Conservation (phyloP, 23 red algal genomes). For the Pyropia yezoensis region DNA sequence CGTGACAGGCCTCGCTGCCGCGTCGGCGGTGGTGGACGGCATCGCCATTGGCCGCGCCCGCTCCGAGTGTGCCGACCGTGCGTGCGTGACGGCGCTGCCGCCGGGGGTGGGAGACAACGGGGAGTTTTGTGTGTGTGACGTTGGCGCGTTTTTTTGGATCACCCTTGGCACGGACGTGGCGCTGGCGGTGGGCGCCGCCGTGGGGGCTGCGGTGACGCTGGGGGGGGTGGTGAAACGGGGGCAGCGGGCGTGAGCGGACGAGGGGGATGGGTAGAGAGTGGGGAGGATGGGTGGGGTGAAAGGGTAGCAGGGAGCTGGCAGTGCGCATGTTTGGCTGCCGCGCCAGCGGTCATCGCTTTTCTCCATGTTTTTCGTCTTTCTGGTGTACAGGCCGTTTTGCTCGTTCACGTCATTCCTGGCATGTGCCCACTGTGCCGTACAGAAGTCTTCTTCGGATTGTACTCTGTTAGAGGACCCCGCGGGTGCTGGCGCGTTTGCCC, state of each 20-base stretch:
- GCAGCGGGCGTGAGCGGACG: too few relatives aligned
- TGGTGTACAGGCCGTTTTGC: neutral
- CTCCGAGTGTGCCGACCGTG: conserved; percentile 16
- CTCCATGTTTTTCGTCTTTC: neutral
- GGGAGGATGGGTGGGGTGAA: too few relatives aligned
- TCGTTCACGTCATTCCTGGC: too few relatives aligned
- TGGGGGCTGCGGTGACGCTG: too few relatives aligned
- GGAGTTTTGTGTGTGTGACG: conserved; percentile 32
- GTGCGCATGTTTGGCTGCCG: too few relatives aligned
- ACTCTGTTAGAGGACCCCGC: too few relatives aligned
- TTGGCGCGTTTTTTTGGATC: conserved; percentile 39
- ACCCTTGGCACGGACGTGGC: conserved; percentile 37
- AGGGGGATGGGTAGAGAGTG: too few relatives aligned
- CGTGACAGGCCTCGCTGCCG: conserved; percentile 8
- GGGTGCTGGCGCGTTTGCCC: too few relatives aligned
- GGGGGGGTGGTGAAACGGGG: too few relatives aligned
- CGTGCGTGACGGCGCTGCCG: conserved; percentile 32
- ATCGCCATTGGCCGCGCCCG: conserved; percentile 20
- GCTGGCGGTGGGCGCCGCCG: conserved; percentile 12
- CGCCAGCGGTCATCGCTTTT: neutral
- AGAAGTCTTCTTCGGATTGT: too few relatives aligned
- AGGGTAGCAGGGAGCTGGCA: too few relatives aligned
- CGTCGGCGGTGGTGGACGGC: conserved; percentile 19
- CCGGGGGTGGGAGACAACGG: conserved; percentile 20
- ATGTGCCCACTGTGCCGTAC: too few relatives aligned